Conservation (phyloP, 495 filamentous ascomycete species). For the Podospora anserina region DNA sequence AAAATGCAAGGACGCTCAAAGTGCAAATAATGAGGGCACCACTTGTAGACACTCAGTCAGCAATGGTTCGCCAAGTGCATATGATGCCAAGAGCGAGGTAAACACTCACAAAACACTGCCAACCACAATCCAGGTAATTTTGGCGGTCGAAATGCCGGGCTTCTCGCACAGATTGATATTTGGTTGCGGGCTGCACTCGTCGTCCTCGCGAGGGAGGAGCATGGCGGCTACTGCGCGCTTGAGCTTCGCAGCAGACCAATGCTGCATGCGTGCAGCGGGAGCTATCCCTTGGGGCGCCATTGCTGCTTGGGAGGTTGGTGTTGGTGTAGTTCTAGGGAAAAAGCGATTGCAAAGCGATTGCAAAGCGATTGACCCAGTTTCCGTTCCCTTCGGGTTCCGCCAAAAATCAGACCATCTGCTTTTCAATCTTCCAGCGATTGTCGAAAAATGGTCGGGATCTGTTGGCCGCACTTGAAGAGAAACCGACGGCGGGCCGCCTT, state of each 20-base stretch:
- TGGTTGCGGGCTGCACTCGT: conserved; percentile 16
- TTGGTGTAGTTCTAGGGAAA: not conserved
- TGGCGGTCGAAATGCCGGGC: conserved; percentile 22
- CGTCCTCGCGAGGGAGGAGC: conserved; percentile 23
- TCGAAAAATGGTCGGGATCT: not conserved
- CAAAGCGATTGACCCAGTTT: not conserved
- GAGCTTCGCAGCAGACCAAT: conserved; percentile 10
- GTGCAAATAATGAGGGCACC: conserved; percentile 21
- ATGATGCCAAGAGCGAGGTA: not conserved
- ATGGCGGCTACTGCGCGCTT: conserved; percentile 17
- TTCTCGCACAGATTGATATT: conserved; percentile 30
- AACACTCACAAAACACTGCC: conserved; percentile 28
- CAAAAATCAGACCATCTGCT: not conserved
- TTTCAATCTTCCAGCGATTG: not conserved
- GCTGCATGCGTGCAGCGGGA: not conserved
- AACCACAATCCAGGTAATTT: conserved; percentile 27
- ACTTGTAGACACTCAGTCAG: conserved; percentile 17
- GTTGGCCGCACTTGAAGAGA: not conserved
- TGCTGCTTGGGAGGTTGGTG: not conserved
- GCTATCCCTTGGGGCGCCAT: conserved; percentile 11
- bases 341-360: not conserved
- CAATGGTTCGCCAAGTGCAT: conserved; percentile 3
- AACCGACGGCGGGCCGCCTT: not conserved
- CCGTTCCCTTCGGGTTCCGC: not conserved
- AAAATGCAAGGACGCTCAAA: conserved; percentile 19